phyloP scores from a whole-genome alignment of 306 rosid genomes.

The Ormosia semicastrata region DNA sequence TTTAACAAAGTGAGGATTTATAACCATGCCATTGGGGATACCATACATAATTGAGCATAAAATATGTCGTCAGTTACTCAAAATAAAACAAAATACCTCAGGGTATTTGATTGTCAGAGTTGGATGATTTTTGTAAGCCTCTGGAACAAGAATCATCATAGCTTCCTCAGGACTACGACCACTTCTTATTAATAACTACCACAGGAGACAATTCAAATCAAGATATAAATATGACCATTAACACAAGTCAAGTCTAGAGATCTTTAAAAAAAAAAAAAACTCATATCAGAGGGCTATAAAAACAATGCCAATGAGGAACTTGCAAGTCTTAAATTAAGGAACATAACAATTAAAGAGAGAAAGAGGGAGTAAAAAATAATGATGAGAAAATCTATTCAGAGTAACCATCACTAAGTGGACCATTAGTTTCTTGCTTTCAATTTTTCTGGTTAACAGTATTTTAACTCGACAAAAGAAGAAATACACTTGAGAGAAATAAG shows the following conservation, averaged over 20 bases:
- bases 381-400: slow-evolving; percentile 1
- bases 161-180: slow-evolving; percentile 97
- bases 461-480: slow-evolving; percentile 7
- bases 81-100: slow-evolving; percentile 63
- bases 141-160: slow-evolving; percentile 97
- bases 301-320: slow-evolving; percentile 7
- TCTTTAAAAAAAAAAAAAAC: not conserved
- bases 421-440: slow-evolving; percentile 3
- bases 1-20: not conserved
- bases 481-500: not conserved
- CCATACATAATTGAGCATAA: not conserved
- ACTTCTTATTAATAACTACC: slow-evolving; percentile 84
- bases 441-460: not conserved
- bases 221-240: slow-evolving; percentile 22
- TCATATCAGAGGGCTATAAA: slow-evolving; percentile 10
- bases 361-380: not conserved
- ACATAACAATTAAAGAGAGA: not conserved
- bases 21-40: not conserved
- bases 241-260: slow-evolving; percentile 23
- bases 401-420: not conserved
- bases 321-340: not conserved
- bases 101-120: slow-evolving; percentile 88
- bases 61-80: not conserved
- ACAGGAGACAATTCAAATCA: slow-evolving; percentile 30
- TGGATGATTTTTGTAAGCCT: slow-evolving; percentile 97